phyloP scores from a whole-genome alignment of 2,329 filamentous ascomycete species.

The Penicillium sclerotiorum region DNA sequence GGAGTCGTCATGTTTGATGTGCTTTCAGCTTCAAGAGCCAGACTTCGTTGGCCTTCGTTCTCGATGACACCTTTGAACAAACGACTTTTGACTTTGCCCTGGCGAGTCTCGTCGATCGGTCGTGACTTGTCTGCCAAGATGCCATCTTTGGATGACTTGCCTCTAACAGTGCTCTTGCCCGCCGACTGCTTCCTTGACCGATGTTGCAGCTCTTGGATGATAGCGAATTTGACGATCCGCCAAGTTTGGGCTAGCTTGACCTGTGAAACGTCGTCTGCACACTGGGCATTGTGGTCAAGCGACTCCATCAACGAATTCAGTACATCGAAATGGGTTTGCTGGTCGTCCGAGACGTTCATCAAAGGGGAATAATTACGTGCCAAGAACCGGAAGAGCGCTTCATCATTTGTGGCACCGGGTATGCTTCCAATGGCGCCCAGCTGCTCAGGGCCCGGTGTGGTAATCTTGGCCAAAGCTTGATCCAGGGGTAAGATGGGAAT shows the following conservation, averaged over 20 bases:
- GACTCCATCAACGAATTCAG: conserved; percentile 42
- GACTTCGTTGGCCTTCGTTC: conserved; percentile 35
- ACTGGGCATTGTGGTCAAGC: conserved; percentile 57
- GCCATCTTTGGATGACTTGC: conserved; percentile 35
- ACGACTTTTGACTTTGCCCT: conserved; percentile 45
- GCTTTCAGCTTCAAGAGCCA: conserved; percentile 47
- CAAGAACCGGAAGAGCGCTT: conserved; percentile 45
- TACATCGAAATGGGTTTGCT: conserved; percentile 25
- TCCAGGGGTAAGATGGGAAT: conserved; percentile 55
- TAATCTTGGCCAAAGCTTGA: conserved; percentile 50
- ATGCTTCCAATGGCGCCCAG: conserved; percentile 54
- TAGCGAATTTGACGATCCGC: conserved; percentile 57
- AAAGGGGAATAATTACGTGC: conserved; percentile 47
- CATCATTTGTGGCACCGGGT: conserved; percentile 49
- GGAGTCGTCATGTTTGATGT: conserved; percentile 61
- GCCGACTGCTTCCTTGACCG: conserved; percentile 39
- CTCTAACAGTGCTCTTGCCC: conserved; percentile 24
- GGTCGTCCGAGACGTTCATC: conserved; percentile 31
- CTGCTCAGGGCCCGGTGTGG: conserved; percentile 47
- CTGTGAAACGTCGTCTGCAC: conserved; percentile 54
- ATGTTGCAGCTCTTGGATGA: conserved; percentile 52
- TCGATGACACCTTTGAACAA: conserved; percentile 49
- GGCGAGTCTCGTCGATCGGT: conserved; percentile 32
- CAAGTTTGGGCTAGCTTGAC: conserved; percentile 61
- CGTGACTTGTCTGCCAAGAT: conserved; percentile 29